Base-by-base conservation (phyloP, 495 filamentous ascomycete species). In the Pyrenopolyporus hunteri region DNA sequence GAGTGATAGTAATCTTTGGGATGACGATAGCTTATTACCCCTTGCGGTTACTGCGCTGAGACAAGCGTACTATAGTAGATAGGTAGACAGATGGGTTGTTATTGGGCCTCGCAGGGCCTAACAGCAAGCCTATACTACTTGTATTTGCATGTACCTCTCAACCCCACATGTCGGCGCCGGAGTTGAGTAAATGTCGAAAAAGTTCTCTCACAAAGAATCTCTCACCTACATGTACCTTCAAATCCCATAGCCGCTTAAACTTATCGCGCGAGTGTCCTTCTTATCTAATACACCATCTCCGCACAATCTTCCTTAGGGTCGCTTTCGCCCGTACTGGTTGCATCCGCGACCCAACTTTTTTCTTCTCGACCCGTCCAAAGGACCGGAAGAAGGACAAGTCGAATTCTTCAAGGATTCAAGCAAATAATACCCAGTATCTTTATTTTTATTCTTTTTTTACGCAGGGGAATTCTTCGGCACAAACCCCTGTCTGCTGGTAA, bases 1-100 rank as follows among this genome's bases (percentile, higher is more conserved):
- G 54, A 33, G 48, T 48, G 45, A 52, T 14, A 28, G 37, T 40
- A 48, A 6, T 4, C 14, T 6, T 6, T 16, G 2, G 14, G 46
- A 64, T 58, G 60, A 64, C 60, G 54, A 59, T 64, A 64, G 39
- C 49, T 54, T 64, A 44, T 59, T 64, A 47, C 61, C 55, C 61
- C 31, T 49, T 64, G n/a, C 28, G 43, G 54, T 50, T 64, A 64
- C 47, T 63, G 19, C 2, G 9, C 7, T 42, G 5, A 39, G n/a
- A 13, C 14, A 35, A n/a, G n/a, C n/a, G n/a, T n/a, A n/a, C n/a
- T n/a, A n/a, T n/a, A n/a, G n/a, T n/a, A n/a, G n/a, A n/a, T n/a
- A n/a, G n/a, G n/a, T n/a, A n/a, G n/a, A n/a, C n/a, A n/a, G n/a
- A n/a, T n/a, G n/a, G n/a, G n/a, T 42, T 23, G 10, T 22, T 9